phyloP scores from a whole-genome alignment of 2,329 filamentous ascomycete species.

The Botrytis sinoallii region DNA sequence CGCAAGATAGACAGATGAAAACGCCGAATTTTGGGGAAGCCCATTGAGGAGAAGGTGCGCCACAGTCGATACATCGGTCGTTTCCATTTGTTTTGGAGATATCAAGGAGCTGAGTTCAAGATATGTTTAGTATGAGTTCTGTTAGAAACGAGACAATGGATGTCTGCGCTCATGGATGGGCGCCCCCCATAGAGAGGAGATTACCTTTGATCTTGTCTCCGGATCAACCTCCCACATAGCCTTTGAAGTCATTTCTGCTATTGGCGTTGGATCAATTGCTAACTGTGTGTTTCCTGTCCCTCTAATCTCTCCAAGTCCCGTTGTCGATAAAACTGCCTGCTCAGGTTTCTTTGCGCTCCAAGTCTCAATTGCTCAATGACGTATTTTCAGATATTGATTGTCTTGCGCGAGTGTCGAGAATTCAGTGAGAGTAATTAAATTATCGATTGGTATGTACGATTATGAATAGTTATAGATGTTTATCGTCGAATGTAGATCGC shows the following conservation, averaged over 20 bases:
- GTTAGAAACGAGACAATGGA: neutral
- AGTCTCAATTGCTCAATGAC: neutral
- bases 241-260: constrained; percentile 56
- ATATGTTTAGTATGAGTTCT: constrained; percentile 23
- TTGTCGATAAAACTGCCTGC: neutral
- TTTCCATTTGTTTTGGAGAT: constrained; percentile 91
- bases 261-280: neutral
- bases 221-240: constrained; percentile 98
- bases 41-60: constrained; percentile 96
- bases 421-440: neutral
- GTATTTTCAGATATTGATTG: neutral
- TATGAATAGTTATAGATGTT: neutral
- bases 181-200: constrained; percentile 23
- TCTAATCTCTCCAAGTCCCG: neutral
- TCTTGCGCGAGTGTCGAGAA: neutral
- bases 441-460: neutral
- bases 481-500: constrained; percentile 1
- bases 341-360: neutral
- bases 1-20: constrained; percentile 97
- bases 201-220: constrained; percentile 90
- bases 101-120: constrained; percentile 66
- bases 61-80: constrained; percentile 90
- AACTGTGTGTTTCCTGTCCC: neutral
- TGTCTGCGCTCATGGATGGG: neutral
- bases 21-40: constrained; percentile 95